Percentiles rank a stretch among this genome's conserved stretches.
phyloP scores from a whole-genome alignment of 192 early-diverging fungal genomes.

The Thamnidium elegans region DNA sequence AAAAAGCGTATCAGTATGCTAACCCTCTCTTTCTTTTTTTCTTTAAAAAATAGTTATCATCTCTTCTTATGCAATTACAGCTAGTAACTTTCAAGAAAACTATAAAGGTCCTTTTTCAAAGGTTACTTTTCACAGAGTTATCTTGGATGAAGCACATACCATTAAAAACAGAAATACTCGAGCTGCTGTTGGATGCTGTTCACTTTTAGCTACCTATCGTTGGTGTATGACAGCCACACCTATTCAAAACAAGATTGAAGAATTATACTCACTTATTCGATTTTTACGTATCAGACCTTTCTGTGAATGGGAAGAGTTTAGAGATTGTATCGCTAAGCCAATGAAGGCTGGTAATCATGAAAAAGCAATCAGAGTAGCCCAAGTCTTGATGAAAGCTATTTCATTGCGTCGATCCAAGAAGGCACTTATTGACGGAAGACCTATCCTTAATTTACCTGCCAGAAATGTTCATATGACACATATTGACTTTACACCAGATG shows the following conservation, averaged over 20 bases:
- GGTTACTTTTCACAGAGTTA: conserved; percentile 38
- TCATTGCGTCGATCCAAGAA: conserved; percentile 68
- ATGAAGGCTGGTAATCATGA: conserved; percentile 21
- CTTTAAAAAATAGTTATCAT: conserved; percentile 53
- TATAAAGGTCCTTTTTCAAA: conserved; percentile 26
- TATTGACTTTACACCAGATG: conserved; percentile 48
- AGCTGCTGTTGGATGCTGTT: conserved; percentile 42
- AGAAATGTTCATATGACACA: conserved; percentile 48
- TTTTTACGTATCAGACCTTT: conserved; percentile 64
- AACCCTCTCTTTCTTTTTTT: not conserved
- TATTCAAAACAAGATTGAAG: conserved; percentile 65
- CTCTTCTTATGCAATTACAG: conserved; percentile 42
- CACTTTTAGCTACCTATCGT: conserved; percentile 40
- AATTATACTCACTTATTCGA: conserved; percentile 60
- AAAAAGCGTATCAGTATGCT: not conserved
- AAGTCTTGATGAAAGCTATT: conserved; percentile 52
- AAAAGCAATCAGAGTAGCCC: conserved; percentile 50
- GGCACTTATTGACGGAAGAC: conserved; percentile 56
- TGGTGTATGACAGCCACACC: conserved; percentile 63
- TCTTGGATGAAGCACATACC: conserved; percentile 61
- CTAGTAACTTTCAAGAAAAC: conserved; percentile 26
- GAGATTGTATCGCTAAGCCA: conserved; percentile 41
- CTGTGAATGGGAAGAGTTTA: conserved; percentile 50
- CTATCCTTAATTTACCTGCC: conserved; percentile 62
- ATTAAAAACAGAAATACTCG: conserved; percentile 53